A percentile compares a stretch with the other conserved stretches of the same genome.
These are phyloP conservation scores for Amanita exitialis DNA, from an alignment of 768 basidiomycete genomes.

Conservation along the genomic window DNA sequence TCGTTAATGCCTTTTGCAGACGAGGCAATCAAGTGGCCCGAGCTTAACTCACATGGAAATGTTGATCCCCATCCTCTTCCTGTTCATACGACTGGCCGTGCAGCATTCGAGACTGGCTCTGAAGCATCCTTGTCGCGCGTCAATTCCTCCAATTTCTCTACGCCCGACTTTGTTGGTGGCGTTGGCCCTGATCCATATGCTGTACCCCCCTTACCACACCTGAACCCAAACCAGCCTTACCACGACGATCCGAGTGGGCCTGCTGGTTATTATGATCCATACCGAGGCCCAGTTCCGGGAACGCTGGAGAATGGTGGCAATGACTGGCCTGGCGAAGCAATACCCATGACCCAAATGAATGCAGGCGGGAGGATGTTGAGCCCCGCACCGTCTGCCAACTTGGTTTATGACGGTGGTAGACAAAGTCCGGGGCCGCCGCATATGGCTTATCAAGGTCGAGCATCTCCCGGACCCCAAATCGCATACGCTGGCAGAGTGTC, in stretches of 20 bases:
- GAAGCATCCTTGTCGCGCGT: slow-evolving; percentile 48
- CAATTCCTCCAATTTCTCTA: slow-evolving; percentile 37
- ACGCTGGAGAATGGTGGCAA: slow-evolving; percentile 41
- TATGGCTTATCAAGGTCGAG: slow-evolving; percentile 21
- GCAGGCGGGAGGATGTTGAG: slow-evolving; percentile 19
- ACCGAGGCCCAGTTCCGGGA: slow-evolving; percentile 64
- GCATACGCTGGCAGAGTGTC: slow-evolving; percentile 29
- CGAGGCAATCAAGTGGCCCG: slow-evolving; percentile 89
- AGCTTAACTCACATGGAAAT: slow-evolving; percentile 57
- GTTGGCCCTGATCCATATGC: slow-evolving; percentile 58
- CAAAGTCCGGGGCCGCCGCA: slow-evolving; percentile 21
- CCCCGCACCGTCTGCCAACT: slow-evolving; percentile 38
- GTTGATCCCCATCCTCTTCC: slow-evolving; percentile 54
- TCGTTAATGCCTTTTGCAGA: slow-evolving; percentile 24
- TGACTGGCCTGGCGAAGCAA: slow-evolving; percentile 44
- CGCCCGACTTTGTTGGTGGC: slow-evolving; percentile 37
- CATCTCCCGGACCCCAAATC: slow-evolving; percentile 31
- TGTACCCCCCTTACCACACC: slow-evolving; percentile 71
- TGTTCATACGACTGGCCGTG: slow-evolving; percentile 55
- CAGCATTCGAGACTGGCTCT: slow-evolving; percentile 64
- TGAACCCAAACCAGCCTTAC: slow-evolving; percentile 73
- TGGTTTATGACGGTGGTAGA: slow-evolving; percentile 22
- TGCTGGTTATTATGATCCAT: slow-evolving; percentile 66
- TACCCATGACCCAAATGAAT: slow-evolving; percentile 66
- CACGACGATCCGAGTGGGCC: slow-evolving; percentile 52